phyloP scores from a whole-genome alignment of 805 yeast species.

The Myxozyma melibiosi region DNA sequence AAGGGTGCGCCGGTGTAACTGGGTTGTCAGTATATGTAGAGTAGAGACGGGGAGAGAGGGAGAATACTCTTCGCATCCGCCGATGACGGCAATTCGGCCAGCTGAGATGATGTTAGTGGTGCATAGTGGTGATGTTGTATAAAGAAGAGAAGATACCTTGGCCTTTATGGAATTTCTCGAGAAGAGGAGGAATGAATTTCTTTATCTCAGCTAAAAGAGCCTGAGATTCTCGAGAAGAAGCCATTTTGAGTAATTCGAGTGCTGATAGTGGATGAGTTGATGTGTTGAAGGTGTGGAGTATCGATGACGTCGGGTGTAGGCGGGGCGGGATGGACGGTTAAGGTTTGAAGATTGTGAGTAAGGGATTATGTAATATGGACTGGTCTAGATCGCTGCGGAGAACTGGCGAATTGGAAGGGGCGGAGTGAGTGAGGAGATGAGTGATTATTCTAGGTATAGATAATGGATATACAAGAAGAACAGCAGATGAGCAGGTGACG shows the following conservation, averaged over 20 bases:
- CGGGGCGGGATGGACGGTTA: too few relatives aligned
- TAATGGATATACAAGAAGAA: too few relatives aligned
- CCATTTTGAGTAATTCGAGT: neutral
- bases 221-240: slow-evolving; percentile 35
- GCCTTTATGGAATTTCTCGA: slow-evolving; percentile 78
- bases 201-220: slow-evolving; percentile 56
- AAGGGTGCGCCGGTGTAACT: slow-evolving; percentile 94
- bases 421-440: too few relatives aligned
- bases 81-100: slow-evolving; percentile 83
- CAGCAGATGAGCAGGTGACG: too few relatives aligned
- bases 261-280: too few relatives aligned
- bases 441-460: too few relatives aligned
- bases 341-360: too few relatives aligned
- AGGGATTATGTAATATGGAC: too few relatives aligned
- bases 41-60: slow-evolving; percentile 27
- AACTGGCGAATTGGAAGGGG: too few relatives aligned
- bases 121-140: neutral
- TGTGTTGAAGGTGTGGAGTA: too few relatives aligned
- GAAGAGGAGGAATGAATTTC: slow-evolving; percentile 73
- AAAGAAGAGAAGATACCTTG: slow-evolving; percentile 51
- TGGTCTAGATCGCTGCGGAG: too few relatives aligned
- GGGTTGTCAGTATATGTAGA: neutral
- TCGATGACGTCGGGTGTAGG: slow-evolving; percentile 5
- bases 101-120: slow-evolving; percentile 41
- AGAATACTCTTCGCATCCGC: slow-evolving; percentile 88